Base-by-base conservation (phyloP, 1,139 yeast species). In the Nematodospora anomalae region DNA sequence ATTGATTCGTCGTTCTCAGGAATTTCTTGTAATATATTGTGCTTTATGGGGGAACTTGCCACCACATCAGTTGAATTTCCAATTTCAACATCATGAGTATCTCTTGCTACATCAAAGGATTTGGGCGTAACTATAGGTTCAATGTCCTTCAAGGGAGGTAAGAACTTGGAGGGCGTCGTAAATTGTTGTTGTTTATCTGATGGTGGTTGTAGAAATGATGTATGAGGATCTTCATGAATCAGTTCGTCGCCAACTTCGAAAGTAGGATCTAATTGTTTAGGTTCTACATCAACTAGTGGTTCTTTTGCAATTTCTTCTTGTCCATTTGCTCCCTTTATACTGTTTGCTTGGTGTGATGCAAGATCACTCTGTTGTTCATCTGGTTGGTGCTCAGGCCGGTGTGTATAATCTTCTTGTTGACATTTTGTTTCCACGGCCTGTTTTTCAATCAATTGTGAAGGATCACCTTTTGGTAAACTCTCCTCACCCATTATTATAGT, bases 81-180 rank as follows among this genome's bases (percentile, higher is more conserved):
- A 5, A 32, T 40, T n/a, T 31, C 30, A 6, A 16, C 15, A 1
- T 22, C 30, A 7, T 18, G 28, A 30, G 43, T 21, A 43, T 69
- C 76, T 42, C 52, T 57, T 12, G 76, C 75, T 9, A 71, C 75
- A 30, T 51, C 49, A 46, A 71, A 69, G 9, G 65, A 49, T 40
- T 68, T 69, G 1, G 76, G 76, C 2, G 76, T 71, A 6, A 55
- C 59, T 24, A 71, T 69, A 10, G 54, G 51, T 32, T 70, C 76
- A 14, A 69, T 67, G 36, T 70, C 75, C 49, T 70, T 71, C 23
- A 70, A 51, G 5, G 75, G 64, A 3, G 75, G 75, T 21, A 71
- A 54, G 12, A 61, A 53, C 44, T 70, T 70, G 54, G 65, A 66
- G 1, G 75, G 75, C 7, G 75, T 69, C n/a, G 70, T 57, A 41